phyloP scores from a whole-genome alignment of 2,329 filamentous ascomycete species.

The Anthostomella pinea region DNA sequence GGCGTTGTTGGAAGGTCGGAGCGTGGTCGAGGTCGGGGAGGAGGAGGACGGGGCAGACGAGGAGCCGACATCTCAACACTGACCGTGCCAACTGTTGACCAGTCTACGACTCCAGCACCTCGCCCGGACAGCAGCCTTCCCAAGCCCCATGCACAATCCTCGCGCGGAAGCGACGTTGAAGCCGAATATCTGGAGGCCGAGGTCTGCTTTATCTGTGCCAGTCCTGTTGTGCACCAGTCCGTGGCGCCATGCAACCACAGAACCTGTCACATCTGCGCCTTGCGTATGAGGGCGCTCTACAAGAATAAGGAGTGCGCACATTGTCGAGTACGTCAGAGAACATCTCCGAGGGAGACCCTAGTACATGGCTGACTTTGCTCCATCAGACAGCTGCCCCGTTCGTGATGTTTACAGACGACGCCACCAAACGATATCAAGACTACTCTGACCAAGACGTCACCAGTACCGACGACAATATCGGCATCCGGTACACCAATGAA shows the following conservation, averaged over 20 bases:
- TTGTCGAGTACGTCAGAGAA: constrained; percentile 68
- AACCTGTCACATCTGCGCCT: constrained; percentile 92
- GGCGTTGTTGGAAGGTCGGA: constrained; percentile 38
- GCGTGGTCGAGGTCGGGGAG: constrained; percentile 32
- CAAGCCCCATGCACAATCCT: constrained; percentile 8
- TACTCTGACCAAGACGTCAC: constrained; percentile 72
- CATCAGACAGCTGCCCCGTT: constrained; percentile 62
- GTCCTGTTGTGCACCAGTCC: constrained; percentile 79
- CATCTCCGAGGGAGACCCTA: too few species aligned
- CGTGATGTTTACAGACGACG: constrained; percentile 90
- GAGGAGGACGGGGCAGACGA: constrained; percentile 37
- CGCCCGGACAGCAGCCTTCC: constrained; percentile 6
- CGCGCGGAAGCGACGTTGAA: constrained; percentile 31
- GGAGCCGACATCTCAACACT: constrained; percentile 25
- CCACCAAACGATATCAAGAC: constrained; percentile 80
- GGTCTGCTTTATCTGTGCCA: constrained; percentile 97
- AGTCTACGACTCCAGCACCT: constrained; percentile 6
- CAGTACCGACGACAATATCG: constrained; percentile 78
- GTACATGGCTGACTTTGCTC: constrained; percentile 5
- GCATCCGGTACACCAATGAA: constrained; percentile 84
- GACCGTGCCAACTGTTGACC: constrained; percentile 14
- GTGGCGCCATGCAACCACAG: constrained; percentile 94
- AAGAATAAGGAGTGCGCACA: constrained; percentile 97
- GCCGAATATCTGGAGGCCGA: constrained; percentile 67
- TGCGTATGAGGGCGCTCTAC: constrained; percentile 89